Base-by-base conservation (phyloP, 768 basidiomycete genomes). In the Boletellus sp. region DNA sequence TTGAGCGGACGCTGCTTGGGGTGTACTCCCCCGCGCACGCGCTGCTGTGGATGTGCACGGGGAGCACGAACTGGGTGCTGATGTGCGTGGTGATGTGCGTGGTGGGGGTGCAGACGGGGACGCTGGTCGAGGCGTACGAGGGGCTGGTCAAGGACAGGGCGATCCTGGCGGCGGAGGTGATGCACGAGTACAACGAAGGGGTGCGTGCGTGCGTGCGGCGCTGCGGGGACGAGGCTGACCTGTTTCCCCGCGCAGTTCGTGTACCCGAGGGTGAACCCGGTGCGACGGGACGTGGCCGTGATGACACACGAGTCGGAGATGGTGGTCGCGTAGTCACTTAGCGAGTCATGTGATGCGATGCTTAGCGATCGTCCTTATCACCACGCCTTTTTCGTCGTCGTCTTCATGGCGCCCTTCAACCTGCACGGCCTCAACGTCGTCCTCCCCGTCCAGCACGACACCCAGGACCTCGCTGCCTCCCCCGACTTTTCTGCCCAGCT, bases 281-380 rank as follows among this genome's bases (percentile, higher is more conserved):
- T 92, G 19, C 80, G 86, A 26, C 80, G 74, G 51, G 90, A 93
- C 55, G 88, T 81, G 1, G 83, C 85, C 4, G 85, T 90, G 23
- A 90, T 90, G 89, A 93, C 90, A 3, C 83, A 90, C 65, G 76
- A 93, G 61, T 79, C 86, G 1, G 90, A 93, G 73, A 76, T 89
- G 54, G 78, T 54, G 31, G 2, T 46, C 28, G 28, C 28, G 16
- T 53, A 36, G 34, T 8, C 8, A 3, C 9, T 8, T 28, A 28
- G 8, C 31, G 43, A 22, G 45, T 56, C 52, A 55, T 31, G 54
- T 57, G 48, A 51, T 26, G 19, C 6, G 1, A 23, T 32, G 47
- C 26, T 53, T 53, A 46, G 43, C 40, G 40, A 51, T 43, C 15
- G 28, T 32, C 50, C 45, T 55, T 60, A 55, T 54, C 56, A 52